A percentile compares a stretch with the other conserved stretches of the same genome.
Conservation (phyloP, 2,329 filamentous ascomycete species). For the Diaporthe vaccinii region DNA sequence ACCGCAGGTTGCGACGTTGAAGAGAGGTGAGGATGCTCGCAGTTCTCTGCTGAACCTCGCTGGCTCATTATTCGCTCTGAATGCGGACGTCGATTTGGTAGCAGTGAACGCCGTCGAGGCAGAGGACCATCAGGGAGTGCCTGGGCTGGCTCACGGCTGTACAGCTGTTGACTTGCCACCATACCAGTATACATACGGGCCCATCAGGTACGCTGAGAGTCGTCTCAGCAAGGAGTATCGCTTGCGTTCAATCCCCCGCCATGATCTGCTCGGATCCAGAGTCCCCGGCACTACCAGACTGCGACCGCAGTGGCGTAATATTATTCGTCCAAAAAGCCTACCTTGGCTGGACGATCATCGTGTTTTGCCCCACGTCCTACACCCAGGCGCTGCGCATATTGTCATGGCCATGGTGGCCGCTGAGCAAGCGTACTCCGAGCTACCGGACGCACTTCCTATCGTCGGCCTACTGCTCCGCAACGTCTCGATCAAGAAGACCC, state of each 20-base stretch:
- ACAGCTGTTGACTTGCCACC: conserved; percentile 42
- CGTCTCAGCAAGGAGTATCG: conserved; percentile 48
- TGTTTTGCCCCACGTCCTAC: conserved; percentile 40
- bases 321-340: not conserved
- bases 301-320: conserved; percentile 52
- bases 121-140: not conserved
- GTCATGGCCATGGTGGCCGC: conserved; percentile 15
- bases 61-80: not conserved
- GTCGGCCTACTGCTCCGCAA: not conserved
- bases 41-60: not conserved
- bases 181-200: conserved; percentile 38
- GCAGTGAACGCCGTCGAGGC: conserved; percentile 4
- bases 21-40: not conserved
- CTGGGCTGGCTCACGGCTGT: not conserved
- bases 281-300: conserved; percentile 48
- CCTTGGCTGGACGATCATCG: conserved; percentile 42
- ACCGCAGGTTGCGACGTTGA: not conserved
- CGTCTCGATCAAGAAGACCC: not conserved
- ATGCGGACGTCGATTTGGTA: not conserved
- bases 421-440: not conserved
- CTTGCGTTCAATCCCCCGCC: conserved; percentile 50
- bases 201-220: conserved; percentile 28
- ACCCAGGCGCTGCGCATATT: conserved; percentile 25
- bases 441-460: not conserved
- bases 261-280: conserved; percentile 56